Conservation (phyloP, 805 yeast species). For the Candida boidinii region DNA sequence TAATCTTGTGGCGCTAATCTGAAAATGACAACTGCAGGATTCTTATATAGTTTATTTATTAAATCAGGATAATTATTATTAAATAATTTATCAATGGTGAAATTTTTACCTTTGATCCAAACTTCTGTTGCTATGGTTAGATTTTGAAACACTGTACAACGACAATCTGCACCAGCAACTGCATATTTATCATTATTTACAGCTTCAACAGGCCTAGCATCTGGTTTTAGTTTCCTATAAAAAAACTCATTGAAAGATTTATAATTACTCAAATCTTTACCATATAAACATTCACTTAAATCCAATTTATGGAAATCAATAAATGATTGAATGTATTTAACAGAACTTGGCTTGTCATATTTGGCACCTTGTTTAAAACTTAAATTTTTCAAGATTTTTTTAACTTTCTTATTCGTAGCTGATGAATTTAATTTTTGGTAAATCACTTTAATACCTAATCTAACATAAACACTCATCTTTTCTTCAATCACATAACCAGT, state of each 20-base stretch:
- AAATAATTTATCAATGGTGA: constrained; percentile 57
- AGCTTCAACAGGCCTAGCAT: constrained; percentile 64
- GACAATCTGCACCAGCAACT: constrained; percentile 80
- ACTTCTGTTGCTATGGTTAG: constrained; percentile 56
- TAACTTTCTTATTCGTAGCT: constrained; percentile 45
- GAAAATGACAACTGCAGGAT: constrained; percentile 68
- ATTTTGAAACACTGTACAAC: constrained; percentile 62
- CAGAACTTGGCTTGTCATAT: constrained; percentile 67
- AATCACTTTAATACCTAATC: constrained; percentile 77
- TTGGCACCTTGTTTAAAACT: constrained; percentile 78
- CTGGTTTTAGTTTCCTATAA: constrained; percentile 66
- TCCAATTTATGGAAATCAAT: constrained; percentile 78
- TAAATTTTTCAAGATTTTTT: constrained; percentile 51
- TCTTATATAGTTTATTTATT: constrained; percentile 28
- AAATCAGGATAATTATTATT: constrained; percentile 32
- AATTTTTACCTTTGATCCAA: constrained; percentile 86
- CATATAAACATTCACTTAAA: constrained; percentile 54
- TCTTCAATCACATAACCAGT: constrained; percentile 91
- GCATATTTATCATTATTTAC: constrained; percentile 38
- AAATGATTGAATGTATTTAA: constrained; percentile 62
- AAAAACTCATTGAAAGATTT: constrained; percentile 84
- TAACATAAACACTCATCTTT: constrained; percentile 80
- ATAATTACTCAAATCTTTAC: constrained; percentile 39
- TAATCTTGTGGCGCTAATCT: constrained; percentile 96
- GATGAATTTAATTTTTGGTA: constrained; percentile 63